Evolutionary conservation across 2,329 filamentous ascomycete species (phyloP).

Genomic region (Colletotrichum sp.): DNA sequence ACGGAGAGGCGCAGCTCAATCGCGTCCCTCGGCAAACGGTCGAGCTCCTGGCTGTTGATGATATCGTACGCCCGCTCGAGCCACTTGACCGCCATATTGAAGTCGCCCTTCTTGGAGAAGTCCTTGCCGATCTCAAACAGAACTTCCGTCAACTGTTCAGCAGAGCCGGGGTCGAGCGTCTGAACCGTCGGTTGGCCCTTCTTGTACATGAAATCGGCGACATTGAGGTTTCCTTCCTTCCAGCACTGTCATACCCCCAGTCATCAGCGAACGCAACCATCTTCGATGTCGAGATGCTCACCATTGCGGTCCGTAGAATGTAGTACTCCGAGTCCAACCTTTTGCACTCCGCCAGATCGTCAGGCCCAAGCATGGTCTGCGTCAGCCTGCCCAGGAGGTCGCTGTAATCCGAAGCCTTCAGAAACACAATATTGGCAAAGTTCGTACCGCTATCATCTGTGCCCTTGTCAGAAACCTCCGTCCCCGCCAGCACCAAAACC

Average conservation of each 20-base stretch:
- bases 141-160: constrained; percentile 69
- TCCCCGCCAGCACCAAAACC: not conserved
- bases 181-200: constrained; percentile 53
- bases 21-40: constrained; percentile 61
- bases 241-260: constrained; percentile 60
- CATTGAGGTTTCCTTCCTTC: constrained; percentile 73
- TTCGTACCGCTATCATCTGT: constrained; percentile 58
- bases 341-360: constrained; percentile 32
- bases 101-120: constrained; percentile 56
- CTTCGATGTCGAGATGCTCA: constrained; percentile 37
- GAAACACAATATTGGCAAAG: constrained; percentile 64
- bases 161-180: constrained; percentile 49
- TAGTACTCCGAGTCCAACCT: constrained; percentile 65
- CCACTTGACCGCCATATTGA: constrained; percentile 70
- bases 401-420: constrained; percentile 65
- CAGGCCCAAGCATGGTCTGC: constrained; percentile 26
- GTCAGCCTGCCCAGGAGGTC: constrained; percentile 35
- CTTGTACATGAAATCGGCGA: constrained; percentile 78
- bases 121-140: constrained; percentile 75
- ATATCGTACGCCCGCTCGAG: constrained; percentile 68
- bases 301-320: constrained; percentile 68
- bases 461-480: constrained; percentile 7
- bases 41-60: constrained; percentile 58
- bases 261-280: not conserved
- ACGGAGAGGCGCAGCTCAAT: constrained; percentile 70